Percentiles rank a stretch among this genome's conserved stretches.
These are phyloP conservation scores for Colletotrichum lini DNA, from an alignment of 2,329 filamentous ascomycete genomes.

Conservation along the genomic window DNA sequence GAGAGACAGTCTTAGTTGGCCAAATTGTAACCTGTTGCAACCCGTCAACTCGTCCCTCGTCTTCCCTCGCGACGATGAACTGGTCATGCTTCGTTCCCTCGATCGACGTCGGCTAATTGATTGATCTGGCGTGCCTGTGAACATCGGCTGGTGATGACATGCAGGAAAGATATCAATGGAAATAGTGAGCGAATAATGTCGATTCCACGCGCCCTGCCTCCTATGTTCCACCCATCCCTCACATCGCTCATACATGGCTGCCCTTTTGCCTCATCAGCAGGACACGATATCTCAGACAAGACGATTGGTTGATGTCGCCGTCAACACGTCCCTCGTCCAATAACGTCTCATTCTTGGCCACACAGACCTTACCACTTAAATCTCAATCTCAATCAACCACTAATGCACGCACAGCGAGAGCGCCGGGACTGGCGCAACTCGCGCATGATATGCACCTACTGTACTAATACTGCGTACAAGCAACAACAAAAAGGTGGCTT, in stretches of 20 bases:
- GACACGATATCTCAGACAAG: constrained; percentile 8
- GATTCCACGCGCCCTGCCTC: background rate
- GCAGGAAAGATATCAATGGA: too few species aligned
- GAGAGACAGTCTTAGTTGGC: background rate
- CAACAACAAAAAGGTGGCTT: constrained; percentile 15
- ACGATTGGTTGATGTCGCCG: constrained; percentile 2
- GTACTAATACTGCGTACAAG: too few species aligned
- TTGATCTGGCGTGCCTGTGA: background rate
- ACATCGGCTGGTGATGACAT: background rate
- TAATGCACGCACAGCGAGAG: background rate
- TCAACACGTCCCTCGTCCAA: constrained; percentile 21
- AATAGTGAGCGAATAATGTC: background rate
- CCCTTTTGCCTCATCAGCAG: constrained; percentile 1
- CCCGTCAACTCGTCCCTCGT: background rate
- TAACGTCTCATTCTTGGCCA: constrained; percentile 17
- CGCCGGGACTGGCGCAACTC: background rate
- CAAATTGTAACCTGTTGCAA: background rate
- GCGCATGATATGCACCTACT: background rate
- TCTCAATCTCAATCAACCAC: background rate
- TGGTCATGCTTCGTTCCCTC: constrained; percentile 25
- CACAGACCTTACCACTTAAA: constrained; percentile 9
- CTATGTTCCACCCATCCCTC: constrained; percentile 38
- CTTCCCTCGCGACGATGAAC: background rate
- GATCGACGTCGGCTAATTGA: constrained; percentile 13
- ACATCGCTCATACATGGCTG: constrained; percentile 22